Evolutionary conservation across 805 yeast species (phyloP), one percentile per base, ranked within the genome.

Genomic region (Zygotorulaspora sp.): DNA sequence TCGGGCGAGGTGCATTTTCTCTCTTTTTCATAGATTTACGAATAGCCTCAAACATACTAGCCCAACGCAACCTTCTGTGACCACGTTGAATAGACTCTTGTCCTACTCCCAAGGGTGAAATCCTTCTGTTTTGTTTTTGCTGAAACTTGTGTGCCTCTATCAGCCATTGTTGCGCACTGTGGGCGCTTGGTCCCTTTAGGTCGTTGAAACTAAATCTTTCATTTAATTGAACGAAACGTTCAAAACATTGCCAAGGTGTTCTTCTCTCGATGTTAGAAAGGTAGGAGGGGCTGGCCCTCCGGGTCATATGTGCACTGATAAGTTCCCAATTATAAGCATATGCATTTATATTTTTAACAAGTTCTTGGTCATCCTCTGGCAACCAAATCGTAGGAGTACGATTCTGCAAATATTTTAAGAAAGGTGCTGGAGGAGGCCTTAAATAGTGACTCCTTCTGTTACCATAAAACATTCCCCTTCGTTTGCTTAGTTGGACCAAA

Each of bases 211-310:
- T 94, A 53, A 88, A 90, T 41, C 81, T 80, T 43, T 90, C 96
- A 52, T 85, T 87, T 48, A 92, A 70, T 64, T 90, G 97, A 44
- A 89, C 81, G 68, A 90, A 92, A 48, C 98, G 70, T 62, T 92
- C 98, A 66, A 92, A 92, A 59, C 97, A 90, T 59, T 90, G 97
- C 98, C 98, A 92, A 0, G 98, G 95, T 0, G 97, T 92, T 53
- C 98, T 74, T 53, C 97, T 75, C 61, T 92, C 97, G 40, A 88
- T 86, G 53, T 86, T 88, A 1, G 97, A 83, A 25, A 79, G 75
- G 58, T 86, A 88, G 10, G 81, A 75, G 47, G 77, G 71, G 0
- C 86, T 75, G 2, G 87, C 75, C 35, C 73, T 69, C 2, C 80
- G 72, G 30, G 83, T 73, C 58, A 92, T 66, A 55, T 83, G 85